Evolutionary conservation across 1,139 yeast species (phyloP), one percentile per base, ranked within the genome.

Genomic region (Debaryomyces sp.): DNA sequence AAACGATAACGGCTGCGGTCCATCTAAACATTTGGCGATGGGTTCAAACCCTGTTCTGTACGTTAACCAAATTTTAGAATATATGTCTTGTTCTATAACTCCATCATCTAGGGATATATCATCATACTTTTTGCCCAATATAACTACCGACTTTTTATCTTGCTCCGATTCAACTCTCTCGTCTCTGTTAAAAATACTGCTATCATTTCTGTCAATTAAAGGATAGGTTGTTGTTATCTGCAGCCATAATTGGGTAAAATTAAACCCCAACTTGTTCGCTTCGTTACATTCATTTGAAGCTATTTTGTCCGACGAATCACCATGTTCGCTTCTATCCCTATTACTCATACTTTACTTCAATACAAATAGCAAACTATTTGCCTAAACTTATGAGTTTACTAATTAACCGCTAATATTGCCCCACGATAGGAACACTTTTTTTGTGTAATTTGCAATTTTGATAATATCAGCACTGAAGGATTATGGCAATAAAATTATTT

Each of bases 1-100:
- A 43, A 89, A 75, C 17, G 82, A 75, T 21, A 89, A 69, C 1
- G 96, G 89, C 7, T 87, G 82, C 1, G 97, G 97, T 0, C 97
- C 96, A 49, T 81, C 81, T 5, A 71, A 71, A 32, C 80, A 61
- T 63, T 78, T 77, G 10, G 81, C 78, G 18, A 94, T 89, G 5
- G 89, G 82, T 21, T 82, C 82, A 61, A 94, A 92, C 33, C 88
- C 91, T 2, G 89, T 82, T 43, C 99, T 75, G 63, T 94, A 94
- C 1, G 96, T 88, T 47, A 91, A 73, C 87, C 92, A 87, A 5
- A 89, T 67, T 45, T 81, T 71, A 7, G 86, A 70, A 23, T 70
- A 67, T 5, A 87, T 82, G 50, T 85, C 91, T 1, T 62, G 58
- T 17, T 83, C 62, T 50, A 85, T 81, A 21, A 33, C 18, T 12